phyloP scores from a whole-genome alignment of 768 basidiomycete species.

The Gymnopilus dilepis region DNA sequence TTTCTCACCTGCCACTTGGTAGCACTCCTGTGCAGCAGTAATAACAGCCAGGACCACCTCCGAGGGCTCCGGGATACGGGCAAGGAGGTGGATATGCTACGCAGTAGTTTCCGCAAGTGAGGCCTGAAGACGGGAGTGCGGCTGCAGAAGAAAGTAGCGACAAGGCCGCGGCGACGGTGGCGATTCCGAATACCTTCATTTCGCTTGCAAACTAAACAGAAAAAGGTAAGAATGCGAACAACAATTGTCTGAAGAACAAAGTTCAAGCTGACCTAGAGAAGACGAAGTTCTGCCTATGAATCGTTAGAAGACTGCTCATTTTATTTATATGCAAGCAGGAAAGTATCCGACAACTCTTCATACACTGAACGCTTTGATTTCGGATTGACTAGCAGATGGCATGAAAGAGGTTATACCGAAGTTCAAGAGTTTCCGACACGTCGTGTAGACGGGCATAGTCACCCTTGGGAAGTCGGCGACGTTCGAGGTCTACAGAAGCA shows the following conservation, averaged over 20 bases:
- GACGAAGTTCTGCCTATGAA: background rate
- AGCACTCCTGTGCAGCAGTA: constrained; percentile 7
- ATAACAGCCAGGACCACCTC: constrained; percentile 15
- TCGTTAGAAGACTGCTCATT: background rate
- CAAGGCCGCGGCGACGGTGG: background rate
- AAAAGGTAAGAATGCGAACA: background rate
- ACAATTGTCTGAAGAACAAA: background rate
- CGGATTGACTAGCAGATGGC: background rate
- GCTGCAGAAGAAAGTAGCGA: background rate
- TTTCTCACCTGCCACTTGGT: background rate
- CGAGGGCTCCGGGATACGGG: background rate
- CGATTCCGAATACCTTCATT: background rate
- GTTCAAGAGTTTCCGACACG: background rate
- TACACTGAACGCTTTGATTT: background rate
- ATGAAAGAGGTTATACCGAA: constrained; percentile 1
- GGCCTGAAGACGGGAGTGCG: background rate
- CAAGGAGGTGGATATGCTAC: constrained; percentile 1
- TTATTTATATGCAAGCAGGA: background rate
- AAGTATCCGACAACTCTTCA: background rate
- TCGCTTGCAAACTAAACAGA: too few relatives aligned
- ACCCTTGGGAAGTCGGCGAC: too few relatives aligned
- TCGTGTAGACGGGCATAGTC: background rate
- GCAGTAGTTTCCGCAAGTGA: background rate
- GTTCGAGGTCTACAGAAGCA: background rate
- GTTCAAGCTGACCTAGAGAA: background rate